Evolutionary conservation across 1,284 basidiomycete species (phyloP), one percentile per base, ranked within the genome.

Genomic region (Omphalotus olearius): DNA sequence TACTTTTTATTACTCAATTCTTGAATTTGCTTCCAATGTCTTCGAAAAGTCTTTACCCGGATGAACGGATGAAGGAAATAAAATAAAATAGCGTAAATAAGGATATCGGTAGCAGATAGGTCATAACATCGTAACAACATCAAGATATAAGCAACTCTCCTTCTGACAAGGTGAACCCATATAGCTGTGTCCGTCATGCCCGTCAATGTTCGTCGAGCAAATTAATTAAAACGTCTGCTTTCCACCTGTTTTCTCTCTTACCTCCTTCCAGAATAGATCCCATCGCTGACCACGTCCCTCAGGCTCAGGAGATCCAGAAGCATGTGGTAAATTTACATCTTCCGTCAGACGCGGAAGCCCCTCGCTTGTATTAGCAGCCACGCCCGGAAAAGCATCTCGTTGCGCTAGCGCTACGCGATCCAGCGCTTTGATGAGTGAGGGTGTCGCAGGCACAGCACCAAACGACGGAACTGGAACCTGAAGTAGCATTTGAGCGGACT

Each of bases 351-450:
- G 16, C 35, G 47, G 47, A 9, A 39, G 25, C 10, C 5, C n/a
- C 4, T 7, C 11, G 14, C 36, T 18, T n/a, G 17, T 10, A 18
- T 17, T 13, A 6, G 13, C 17, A 11, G 18, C 11, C 50, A 58
- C 43, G 55, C 37, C 36, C 49, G 63, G 62, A 55, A 71, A 81
- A 11, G 74, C 79, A 26, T 75, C 72, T 50, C 68, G 69, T 57
- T 83, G 81, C 1, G 82, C 82, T 13, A 69, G 64, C 5, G 73
- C 69, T 47, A 85, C 71, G 35, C 82, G 71, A 57, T 82, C 78
- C 18, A 84, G 64, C 1, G 81, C 82, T 41, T 73, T 72, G 51
- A 84, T 76, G 17, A 84, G 68, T 1, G 82, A 83, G 0, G 82
- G 81, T 1, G 83, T 84, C 20, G 79, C 75, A 2, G 81, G 79